Evolutionary conservation across 306 rosid species (phyloP).

Genomic region (Begonia loranthoides): DNA sequence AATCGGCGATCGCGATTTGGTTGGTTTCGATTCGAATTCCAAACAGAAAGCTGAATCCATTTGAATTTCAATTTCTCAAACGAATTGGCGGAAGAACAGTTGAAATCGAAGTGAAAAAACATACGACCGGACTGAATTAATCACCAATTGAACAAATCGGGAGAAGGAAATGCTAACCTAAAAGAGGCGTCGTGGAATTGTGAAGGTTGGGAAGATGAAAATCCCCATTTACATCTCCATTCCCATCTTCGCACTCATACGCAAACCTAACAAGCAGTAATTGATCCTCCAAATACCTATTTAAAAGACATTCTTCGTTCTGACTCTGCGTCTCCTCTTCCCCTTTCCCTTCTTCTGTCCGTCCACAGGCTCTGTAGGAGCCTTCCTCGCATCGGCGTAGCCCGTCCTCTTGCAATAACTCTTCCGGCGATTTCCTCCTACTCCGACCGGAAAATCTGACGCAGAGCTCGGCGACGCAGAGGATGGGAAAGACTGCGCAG

Average conservation of each 20-base stretch:
- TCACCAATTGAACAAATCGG: no score
- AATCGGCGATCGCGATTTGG: no score
- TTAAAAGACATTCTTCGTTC: constrained; percentile 2
- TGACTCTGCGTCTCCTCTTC: constrained; percentile 1
- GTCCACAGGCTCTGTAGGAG: background rate
- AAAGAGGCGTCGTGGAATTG: constrained; percentile 1
- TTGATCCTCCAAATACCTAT: constrained; percentile 13
- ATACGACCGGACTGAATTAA: no score
- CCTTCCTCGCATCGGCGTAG: constrained; percentile 11
- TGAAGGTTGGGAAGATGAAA: constrained; percentile 1
- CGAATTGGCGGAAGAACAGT: no score
- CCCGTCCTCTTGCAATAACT: constrained; percentile 5
- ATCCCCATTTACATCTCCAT: constrained; percentile 4
- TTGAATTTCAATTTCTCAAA: no score
- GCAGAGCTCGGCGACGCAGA: constrained; percentile 13
- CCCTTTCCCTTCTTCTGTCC: background rate
- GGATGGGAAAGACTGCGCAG: constrained; percentile 10
- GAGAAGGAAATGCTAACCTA: constrained; percentile 1
- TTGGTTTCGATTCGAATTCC: no score
- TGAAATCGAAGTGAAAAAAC: no score
- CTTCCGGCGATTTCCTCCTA: background rate
- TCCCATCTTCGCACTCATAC: constrained; percentile 7
- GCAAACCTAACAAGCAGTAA: constrained; percentile 6
- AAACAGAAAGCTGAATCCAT: no score
- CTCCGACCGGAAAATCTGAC: constrained; percentile 1